Conservation (phyloP, 805 yeast genomes). For the Priceomyces fermenticarens region DNA sequence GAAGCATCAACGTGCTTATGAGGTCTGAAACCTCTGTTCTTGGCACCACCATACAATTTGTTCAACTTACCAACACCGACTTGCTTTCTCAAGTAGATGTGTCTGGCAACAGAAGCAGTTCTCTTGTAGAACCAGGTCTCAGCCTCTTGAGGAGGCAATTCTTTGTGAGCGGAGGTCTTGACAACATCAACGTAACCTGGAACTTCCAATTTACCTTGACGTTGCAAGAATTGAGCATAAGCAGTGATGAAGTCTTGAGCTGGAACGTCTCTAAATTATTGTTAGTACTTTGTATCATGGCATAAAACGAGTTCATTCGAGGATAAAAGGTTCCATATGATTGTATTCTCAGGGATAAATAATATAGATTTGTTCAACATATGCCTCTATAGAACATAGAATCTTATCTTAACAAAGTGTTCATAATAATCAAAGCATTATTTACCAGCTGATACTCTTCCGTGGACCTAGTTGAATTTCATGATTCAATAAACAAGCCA, state of each 20-base stretch:
- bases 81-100: conserved; percentile 98
- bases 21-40: conserved; percentile 99
- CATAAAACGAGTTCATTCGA: too few relatives aligned
- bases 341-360: too few relatives aligned
- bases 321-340: too few relatives aligned
- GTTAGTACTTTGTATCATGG: conserved; percentile 22
- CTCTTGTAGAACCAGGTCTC: conserved; percentile 99
- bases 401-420: too few relatives aligned
- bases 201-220: conserved; percentile 99
- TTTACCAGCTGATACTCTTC: too few relatives aligned
- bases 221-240: conserved; percentile 99
- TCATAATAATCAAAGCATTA: too few relatives aligned
- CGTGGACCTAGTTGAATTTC: too few relatives aligned
- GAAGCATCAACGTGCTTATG: conserved; percentile 98
- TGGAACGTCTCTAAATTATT: conserved; percentile 92
- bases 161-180: conserved; percentile 98
- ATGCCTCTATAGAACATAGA: too few relatives aligned
- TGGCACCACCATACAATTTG: conserved; percentile 99
- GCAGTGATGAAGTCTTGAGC: conserved; percentile 99
- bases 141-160: conserved; percentile 99
- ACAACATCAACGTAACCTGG: conserved; percentile 99
- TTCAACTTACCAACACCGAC: conserved; percentile 99
- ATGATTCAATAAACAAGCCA: too few relatives aligned
- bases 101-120: conserved; percentile 99
- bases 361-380: too few relatives aligned